Percentiles rank a stretch among this genome's conserved stretches.
These are phyloP conservation scores for Penicillium alfredii DNA, from an alignment of 495 filamentous ascomycete genomes.

Conservation along the genomic window DNA sequence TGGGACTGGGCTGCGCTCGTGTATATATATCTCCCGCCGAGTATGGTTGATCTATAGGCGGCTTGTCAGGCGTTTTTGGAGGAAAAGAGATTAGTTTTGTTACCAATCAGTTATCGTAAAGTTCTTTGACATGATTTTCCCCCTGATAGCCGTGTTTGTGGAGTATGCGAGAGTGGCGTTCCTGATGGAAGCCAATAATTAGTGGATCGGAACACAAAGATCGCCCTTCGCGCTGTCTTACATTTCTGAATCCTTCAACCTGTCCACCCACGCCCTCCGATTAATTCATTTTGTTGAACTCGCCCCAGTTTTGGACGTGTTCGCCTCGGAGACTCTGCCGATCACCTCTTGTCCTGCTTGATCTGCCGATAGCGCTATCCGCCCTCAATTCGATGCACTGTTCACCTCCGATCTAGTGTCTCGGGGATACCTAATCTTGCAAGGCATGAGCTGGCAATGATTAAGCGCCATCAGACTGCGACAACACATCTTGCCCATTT, in stretches of 20 bases:
- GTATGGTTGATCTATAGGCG: constrained; percentile 5
- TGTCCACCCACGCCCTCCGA: too few species aligned
- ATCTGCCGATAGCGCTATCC: constrained; percentile 12
- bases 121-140: too few species aligned
- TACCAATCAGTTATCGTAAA: too few species aligned
- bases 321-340: too few species aligned
- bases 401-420: too few species aligned
- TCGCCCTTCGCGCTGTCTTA: background rate
- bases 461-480: constrained; percentile 22
- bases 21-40: constrained; percentile 9
- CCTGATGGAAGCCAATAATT: constrained; percentile 10
- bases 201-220: constrained; percentile 5
- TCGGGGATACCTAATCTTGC: too few species aligned
- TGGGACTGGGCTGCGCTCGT: background rate
- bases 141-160: too few species aligned
- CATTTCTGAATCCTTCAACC: background rate
- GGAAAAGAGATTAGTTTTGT: constrained; percentile 7
- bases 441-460: constrained; percentile 31
- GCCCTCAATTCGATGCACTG: too few species aligned
- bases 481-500: constrained; percentile 27
- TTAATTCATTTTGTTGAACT: too few species aligned
- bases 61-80: constrained; percentile 7
- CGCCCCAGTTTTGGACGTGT: too few species aligned
- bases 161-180: too few species aligned
- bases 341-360: constrained; percentile 2